A percentile compares a stretch with the other conserved stretches of the same genome.
phyloP scores from a whole-genome alignment of 345 rosid species.

The Carallia pectinifolia region DNA sequence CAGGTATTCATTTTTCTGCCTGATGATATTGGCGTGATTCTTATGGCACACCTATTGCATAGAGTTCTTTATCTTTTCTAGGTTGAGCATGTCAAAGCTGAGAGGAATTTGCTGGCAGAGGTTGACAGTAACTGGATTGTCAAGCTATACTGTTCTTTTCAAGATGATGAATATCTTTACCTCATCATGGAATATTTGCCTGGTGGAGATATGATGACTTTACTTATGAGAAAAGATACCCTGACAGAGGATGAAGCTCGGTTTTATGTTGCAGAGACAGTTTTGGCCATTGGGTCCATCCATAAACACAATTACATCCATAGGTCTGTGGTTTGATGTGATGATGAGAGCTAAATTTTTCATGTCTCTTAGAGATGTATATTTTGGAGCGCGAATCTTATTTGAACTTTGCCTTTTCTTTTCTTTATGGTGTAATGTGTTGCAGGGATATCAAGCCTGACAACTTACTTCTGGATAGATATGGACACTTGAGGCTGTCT shows the following conservation, averaged over 20 bases:
- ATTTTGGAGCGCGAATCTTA: slow-evolving; percentile 1
- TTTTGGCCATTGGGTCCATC: slow-evolving; percentile 90
- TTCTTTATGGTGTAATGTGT: slow-evolving; percentile 9
- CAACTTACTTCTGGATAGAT: slow-evolving; percentile 81
- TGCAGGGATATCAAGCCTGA: slow-evolving; percentile 92
- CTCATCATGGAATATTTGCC: slow-evolving; percentile 96
- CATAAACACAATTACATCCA: slow-evolving; percentile 90
- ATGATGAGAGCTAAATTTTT: background rate
- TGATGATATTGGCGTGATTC: slow-evolving; percentile 14
- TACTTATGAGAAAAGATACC: slow-evolving; percentile 93
- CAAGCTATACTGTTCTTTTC: slow-evolving; percentile 89
- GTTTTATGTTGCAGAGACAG: slow-evolving; percentile 84
- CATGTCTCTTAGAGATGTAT: background rate
- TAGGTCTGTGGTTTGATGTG: slow-evolving; percentile 45
- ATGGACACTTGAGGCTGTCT: slow-evolving; percentile 83
- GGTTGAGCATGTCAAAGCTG: slow-evolving; percentile 97
- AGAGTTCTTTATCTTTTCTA: slow-evolving; percentile 24
- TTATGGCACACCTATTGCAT: slow-evolving; percentile 9
- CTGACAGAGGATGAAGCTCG: slow-evolving; percentile 84
- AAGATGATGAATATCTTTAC: slow-evolving; percentile 86
- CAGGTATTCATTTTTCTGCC: slow-evolving; percentile 51
- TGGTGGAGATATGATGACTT: slow-evolving; percentile 98
- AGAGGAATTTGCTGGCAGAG: slow-evolving; percentile 93
- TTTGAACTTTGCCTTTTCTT: slow-evolving; percentile 12
- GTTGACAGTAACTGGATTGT: slow-evolving; percentile 97